These are phyloP conservation scores for Arthrobotrys pseudoclavata DNA, from an alignment of 2,329 filamentous ascomycete genomes.

Conservation along the genomic window DNA sequence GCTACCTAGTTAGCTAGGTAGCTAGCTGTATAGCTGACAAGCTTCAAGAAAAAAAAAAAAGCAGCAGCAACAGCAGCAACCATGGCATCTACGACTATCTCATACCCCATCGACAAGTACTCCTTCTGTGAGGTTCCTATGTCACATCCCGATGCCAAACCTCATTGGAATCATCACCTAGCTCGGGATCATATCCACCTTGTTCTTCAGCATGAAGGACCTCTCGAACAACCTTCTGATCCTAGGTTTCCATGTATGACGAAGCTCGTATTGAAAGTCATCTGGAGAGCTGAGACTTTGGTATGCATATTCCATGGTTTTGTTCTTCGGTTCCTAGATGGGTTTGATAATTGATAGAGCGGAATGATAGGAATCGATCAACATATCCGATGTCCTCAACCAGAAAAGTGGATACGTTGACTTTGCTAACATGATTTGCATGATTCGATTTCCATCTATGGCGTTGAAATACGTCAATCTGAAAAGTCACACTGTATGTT, in stretches of 20 bases:
- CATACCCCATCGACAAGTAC: conserved; percentile 56
- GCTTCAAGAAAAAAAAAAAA: background rate
- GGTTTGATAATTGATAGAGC: background rate
- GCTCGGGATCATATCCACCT: conserved; percentile 55
- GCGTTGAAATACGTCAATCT: conserved; percentile 54
- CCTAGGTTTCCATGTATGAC: conserved; percentile 42
- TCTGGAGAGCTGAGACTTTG: conserved; percentile 57
- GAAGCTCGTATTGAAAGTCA: conserved; percentile 46
- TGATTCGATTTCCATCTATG: conserved; percentile 51
- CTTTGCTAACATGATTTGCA: conserved; percentile 47
- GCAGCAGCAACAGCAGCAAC: conserved; percentile 4
- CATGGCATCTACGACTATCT: conserved; percentile 43
- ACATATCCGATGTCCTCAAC: conserved; percentile 43
- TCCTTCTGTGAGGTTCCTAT: conserved; percentile 53
- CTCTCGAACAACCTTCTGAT: conserved; percentile 50
- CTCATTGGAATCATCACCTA: conserved; percentile 49
- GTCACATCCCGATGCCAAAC: conserved; percentile 40
- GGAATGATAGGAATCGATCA: conserved; percentile 36
- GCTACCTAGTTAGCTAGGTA: background rate
- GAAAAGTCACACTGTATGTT: conserved; percentile 33
- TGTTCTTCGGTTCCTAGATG: background rate
- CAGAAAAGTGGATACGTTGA: conserved; percentile 38
- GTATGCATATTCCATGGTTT: conserved; percentile 1
- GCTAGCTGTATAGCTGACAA: conserved; percentile 20
- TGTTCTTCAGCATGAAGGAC: conserved; percentile 41